Base-by-base conservation (phyloP, 2,329 filamentous ascomycete species). In the Aspergillus aculeatinus region DNA sequence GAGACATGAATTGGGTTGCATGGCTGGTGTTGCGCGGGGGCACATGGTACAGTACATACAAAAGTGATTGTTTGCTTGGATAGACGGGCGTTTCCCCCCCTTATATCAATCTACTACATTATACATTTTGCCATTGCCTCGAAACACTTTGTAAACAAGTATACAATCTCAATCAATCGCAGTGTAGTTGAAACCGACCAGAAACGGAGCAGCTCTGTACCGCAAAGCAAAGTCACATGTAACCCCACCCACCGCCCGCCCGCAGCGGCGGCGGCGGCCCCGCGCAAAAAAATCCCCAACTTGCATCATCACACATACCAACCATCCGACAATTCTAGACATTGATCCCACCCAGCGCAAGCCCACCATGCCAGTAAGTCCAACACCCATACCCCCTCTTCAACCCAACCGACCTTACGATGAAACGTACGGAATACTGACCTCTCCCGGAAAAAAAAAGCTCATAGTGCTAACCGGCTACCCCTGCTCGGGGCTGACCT, bases 381-480 rank as follows among this genome's bases (percentile, higher is more conserved):
- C 39, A 3, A 27, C 48, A 5, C 44, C n/a, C 7, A 3, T 21
- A 16, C 57, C 27, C 58, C 10, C 14, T 29, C 2, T 4, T 9
- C 27, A 29, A 7, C 27, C 9, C 27, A 29, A 29, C 2, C 27
- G 2, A 29, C 27, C 27, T 29, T 29, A 29, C 27, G 27, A 29
- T 29, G 1, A 3, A 23, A 23, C 23, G 23, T 23, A 29, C 27
- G 2, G 2, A 33, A 19, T 12, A 49, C 48, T 49, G 23, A 44
- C 14, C 11, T 4, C 5, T 35, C 35, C n/a, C 2, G 0, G 5
- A 3, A 9, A 21, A 9, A 21, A 21, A 7, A 68, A 87, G 85
- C 82, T 87, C 68, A 80, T 87, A 61, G 79, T 87, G 59, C 77
- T 88, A 61, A 86, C 85, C 63, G 85, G 85, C 64, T 87, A 84